These are phyloP conservation scores for Geranium incanum DNA, from an alignment of 441 rosid species.

Conservation along the genomic window DNA sequence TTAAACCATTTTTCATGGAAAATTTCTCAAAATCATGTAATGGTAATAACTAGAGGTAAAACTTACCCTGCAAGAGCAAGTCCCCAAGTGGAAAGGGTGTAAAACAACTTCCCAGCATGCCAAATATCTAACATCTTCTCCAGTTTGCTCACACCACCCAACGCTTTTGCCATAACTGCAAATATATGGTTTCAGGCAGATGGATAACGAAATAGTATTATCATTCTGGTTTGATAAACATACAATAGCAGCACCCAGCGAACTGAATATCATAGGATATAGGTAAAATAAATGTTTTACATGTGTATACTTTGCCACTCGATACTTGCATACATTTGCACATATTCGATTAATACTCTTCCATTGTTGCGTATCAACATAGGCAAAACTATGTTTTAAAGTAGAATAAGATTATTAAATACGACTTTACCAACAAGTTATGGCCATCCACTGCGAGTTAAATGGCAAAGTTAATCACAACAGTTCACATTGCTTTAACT, in stretches of 20 bases:
- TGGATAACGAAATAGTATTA: not conserved
- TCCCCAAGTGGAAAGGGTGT: conserved; percentile 78
- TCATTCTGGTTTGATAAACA: conserved; percentile 16
- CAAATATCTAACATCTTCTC: conserved; percentile 66
- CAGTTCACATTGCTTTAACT: not conserved
- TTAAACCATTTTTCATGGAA: not conserved
- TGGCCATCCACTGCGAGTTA: not conserved
- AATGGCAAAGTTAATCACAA: not conserved
- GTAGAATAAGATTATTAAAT: not conserved
- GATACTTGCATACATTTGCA: not conserved
- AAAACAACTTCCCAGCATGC: conserved; percentile 81
- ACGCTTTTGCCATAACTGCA: conserved; percentile 61
- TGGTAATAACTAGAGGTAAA: conserved; percentile 10
- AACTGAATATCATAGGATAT: not conserved
- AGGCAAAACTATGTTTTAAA: not conserved
- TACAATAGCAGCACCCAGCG: not conserved
- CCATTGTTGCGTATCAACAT: not conserved
- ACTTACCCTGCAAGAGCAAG: conserved; percentile 60
- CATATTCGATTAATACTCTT: not conserved
- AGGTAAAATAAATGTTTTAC: not conserved
- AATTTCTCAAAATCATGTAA: not conserved
- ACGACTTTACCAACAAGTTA: not conserved
- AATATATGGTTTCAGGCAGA: conserved; percentile 13
- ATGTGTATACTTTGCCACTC: not conserved
- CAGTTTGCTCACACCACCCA: conserved; percentile 54